These are phyloP conservation scores for Termitomyces sp. DNA, from an alignment of 768 basidiomycete species.

Conservation along the genomic window DNA sequence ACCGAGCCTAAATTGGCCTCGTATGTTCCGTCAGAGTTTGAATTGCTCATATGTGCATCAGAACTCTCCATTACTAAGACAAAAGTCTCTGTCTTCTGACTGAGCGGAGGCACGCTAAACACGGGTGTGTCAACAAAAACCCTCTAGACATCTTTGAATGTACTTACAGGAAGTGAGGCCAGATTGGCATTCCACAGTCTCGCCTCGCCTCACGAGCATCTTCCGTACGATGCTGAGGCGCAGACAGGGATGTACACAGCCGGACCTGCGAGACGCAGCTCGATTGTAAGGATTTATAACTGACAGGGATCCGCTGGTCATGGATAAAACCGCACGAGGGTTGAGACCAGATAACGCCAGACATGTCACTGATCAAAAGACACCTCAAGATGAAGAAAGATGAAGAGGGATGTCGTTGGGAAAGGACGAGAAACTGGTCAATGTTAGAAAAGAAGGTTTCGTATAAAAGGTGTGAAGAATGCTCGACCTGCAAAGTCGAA, in stretches of 20 bases:
- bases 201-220: not conserved
- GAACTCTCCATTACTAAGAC: conserved; percentile 14
- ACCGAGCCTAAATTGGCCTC: conserved; percentile 14
- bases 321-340: conserved; percentile 8
- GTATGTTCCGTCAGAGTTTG: too few relatives aligned
- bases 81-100: conserved; percentile 3
- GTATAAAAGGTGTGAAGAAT: not conserved
- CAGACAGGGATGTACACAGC: conserved; percentile 12
- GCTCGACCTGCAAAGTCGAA: conserved; percentile 6
- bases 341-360: conserved; percentile 9
- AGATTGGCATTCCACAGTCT: conserved; percentile 17
- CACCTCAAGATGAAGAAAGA: not conserved
- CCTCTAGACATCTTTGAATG: not conserved
- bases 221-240: not conserved
- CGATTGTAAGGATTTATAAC: conserved; percentile 12
- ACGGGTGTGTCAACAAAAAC: not conserved
- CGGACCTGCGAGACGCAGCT: conserved; percentile 13
- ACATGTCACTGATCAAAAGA: not conserved
- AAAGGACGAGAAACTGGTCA: not conserved
- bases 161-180: conserved; percentile 21
- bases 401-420: not conserved
- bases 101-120: conserved; percentile 4
- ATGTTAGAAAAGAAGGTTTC: not conserved
- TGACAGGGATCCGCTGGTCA: conserved; percentile 14
- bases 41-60: too few relatives aligned